Evolutionary conservation across 2,329 filamentous ascomycete genomes (phyloP).

Genomic region (Colletotrichum truncatum): DNA sequence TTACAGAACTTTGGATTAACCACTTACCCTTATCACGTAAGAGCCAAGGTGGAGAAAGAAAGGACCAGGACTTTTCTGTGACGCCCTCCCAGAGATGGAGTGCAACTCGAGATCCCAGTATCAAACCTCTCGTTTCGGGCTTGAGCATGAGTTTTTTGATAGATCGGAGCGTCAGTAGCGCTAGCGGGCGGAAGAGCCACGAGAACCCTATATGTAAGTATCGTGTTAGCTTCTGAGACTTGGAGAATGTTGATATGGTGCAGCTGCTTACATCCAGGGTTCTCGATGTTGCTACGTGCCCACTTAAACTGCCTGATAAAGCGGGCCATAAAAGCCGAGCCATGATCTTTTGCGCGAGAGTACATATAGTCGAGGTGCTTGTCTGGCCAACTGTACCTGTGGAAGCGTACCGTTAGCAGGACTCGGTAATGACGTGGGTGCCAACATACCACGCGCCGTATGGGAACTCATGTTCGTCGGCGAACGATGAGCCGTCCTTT

Average conservation of each 20-base stretch:
- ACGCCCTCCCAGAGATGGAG: slow-evolving; percentile 2
- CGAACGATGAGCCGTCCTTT: not conserved
- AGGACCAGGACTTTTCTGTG: not conserved
- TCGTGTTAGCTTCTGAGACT: too few relatives aligned
- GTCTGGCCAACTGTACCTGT: not conserved
- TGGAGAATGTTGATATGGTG: not conserved
- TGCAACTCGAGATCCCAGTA: not conserved
- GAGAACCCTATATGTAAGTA: not conserved
- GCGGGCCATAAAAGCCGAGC: not conserved
- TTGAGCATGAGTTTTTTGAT: not conserved
- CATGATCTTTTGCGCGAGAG: not conserved
- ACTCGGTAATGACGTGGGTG: rapidly evolving
- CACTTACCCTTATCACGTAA: slow-evolving; percentile 1
- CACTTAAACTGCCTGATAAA: not conserved
- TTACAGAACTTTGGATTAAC: rapidly evolving
- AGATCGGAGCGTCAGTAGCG: not conserved
- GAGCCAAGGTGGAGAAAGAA: not conserved
- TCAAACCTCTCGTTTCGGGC: not conserved
- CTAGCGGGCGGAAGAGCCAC: not conserved
- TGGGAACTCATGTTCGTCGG: not conserved
- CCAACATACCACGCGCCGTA: not conserved
- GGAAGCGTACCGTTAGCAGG: rapidly evolving
- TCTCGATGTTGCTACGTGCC: not conserved
- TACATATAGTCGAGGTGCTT: not conserved
- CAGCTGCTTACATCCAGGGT: not conserved